A percentile compares a stretch with the other conserved stretches of the same genome.
Evolutionary conservation across 208 protist species (phyloP).

Genomic region (Trypanosomatidae sp.): DNA sequence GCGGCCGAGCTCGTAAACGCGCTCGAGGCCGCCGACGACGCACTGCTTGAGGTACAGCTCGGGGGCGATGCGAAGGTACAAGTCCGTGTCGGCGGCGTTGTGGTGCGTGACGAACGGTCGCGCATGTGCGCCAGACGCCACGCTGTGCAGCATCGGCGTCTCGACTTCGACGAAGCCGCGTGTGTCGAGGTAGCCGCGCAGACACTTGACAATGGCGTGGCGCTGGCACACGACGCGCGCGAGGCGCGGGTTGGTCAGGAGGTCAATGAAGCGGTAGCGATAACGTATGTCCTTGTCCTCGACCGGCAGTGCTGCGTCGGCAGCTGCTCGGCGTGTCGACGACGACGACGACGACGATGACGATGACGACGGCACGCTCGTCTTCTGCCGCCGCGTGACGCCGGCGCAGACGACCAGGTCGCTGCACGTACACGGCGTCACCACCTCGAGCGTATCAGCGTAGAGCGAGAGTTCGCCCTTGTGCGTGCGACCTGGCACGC

Average conservation of each 20-base stretch:
- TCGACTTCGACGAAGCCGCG: conserved; percentile 89
- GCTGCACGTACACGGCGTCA: conserved; percentile 77
- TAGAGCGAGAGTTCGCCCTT: conserved; percentile 82
- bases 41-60: conserved; percentile 93
- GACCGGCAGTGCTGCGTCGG: conserved; percentile 12
- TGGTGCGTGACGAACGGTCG: conserved; percentile 88
- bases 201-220: conserved; percentile 35
- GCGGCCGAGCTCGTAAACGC: conserved; percentile 92
- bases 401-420: conserved; percentile 73
- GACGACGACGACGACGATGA: too few relatives aligned
- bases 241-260: conserved; percentile 58
- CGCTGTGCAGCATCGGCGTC: conserved; percentile 85
- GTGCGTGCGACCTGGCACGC: conserved; percentile 48
- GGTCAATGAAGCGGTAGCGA: conserved; percentile 82
- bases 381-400: conserved; percentile 53
- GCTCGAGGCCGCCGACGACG: conserved; percentile 89
- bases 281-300: conserved; percentile 73
- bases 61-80: conserved; percentile 86
- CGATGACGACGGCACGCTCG: too few relatives aligned
- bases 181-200: conserved; percentile 60
- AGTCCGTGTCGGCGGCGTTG: conserved; percentile 67
- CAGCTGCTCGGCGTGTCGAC: too few relatives aligned
- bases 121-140: conserved; percentile 87
- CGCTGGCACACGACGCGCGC: conserved; percentile 37
- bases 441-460: conserved; percentile 22